A percentile compares a stretch with the other conserved stretches of the same genome.
Conservation (phyloP, 495 filamentous ascomycete genomes). For the Penicillium paradoxum region DNA sequence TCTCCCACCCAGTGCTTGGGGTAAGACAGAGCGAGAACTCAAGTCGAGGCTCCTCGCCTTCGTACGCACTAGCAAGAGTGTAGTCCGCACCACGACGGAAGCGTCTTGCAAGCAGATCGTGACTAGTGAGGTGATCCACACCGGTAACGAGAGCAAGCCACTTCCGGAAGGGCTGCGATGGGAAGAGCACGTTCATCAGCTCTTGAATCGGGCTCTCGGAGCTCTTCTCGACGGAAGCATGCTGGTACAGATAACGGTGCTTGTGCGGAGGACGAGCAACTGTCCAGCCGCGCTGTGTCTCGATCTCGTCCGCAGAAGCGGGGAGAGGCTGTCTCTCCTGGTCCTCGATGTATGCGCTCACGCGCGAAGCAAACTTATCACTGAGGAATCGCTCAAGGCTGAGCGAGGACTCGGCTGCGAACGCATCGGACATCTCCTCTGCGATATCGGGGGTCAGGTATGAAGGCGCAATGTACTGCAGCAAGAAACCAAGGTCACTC, state of each 20-base stretch:
- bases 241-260: slow-evolving; percentile 82
- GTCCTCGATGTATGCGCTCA: slow-evolving; percentile 63
- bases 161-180: slow-evolving; percentile 80
- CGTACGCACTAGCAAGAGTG: slow-evolving; percentile 80
- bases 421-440: slow-evolving; percentile 71
- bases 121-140: slow-evolving; percentile 54
- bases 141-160: slow-evolving; percentile 82
- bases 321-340: slow-evolving; percentile 51
- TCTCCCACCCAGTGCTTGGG: slow-evolving; percentile 77
- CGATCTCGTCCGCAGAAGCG: slow-evolving; percentile 49
- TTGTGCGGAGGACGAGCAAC: slow-evolving; percentile 90
- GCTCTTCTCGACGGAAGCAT: slow-evolving; percentile 34
- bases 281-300: slow-evolving; percentile 57
- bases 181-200: slow-evolving; percentile 71
- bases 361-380: slow-evolving; percentile 62
- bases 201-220: slow-evolving; percentile 61
- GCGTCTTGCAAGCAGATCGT: slow-evolving; percentile 68
- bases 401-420: slow-evolving; percentile 76
- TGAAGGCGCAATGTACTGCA: slow-evolving; percentile 81
- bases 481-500: slow-evolving; percentile 75
- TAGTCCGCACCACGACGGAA: slow-evolving; percentile 89
- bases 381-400: slow-evolving; percentile 72
- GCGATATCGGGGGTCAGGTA: slow-evolving; percentile 95
- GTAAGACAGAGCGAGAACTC: slow-evolving; percentile 84
- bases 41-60: slow-evolving; percentile 70